These are phyloP conservation scores for Nemania bipapillata DNA, from an alignment of 2,329 filamentous ascomycete genomes.

Conservation along the genomic window DNA sequence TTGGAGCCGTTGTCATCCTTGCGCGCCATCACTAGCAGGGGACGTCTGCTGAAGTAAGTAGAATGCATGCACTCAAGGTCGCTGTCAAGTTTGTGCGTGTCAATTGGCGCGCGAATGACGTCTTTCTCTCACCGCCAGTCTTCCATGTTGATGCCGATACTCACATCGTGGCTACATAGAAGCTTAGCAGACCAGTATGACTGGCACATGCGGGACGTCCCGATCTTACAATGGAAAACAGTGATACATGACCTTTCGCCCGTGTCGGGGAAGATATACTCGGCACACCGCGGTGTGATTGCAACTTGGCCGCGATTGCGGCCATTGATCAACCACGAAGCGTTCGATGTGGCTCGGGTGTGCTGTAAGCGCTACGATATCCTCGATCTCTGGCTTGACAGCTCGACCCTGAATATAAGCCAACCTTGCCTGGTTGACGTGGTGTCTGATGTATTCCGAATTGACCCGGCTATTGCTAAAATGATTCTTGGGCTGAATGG, in stretches of 20 bases:
- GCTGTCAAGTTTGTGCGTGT: neutral
- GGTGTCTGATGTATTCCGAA: constrained; percentile 31
- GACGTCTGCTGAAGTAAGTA: constrained; percentile 35
- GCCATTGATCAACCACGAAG: constrained; percentile 37
- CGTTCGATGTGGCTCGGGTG: constrained; percentile 21
- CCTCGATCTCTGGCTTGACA: constrained; percentile 36
- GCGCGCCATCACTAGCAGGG: constrained; percentile 24
- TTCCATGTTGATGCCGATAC: neutral
- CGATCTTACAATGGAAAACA: constrained; percentile 29
- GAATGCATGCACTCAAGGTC: neutral
- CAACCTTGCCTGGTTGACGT: constrained; percentile 32
- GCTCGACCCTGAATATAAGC: constrained; percentile 30
- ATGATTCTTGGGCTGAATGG: constrained; percentile 24
- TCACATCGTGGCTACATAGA: constrained; percentile 22
- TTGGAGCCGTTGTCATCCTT: constrained; percentile 21
- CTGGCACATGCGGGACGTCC: constrained; percentile 22
- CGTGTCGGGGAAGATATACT: constrained; percentile 24
- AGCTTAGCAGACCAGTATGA: constrained; percentile 31
- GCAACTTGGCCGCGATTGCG: constrained; percentile 28
- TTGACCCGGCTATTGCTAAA: constrained; percentile 31
- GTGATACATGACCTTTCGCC: constrained; percentile 31
- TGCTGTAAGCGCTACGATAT: constrained; percentile 23
- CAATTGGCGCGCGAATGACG: neutral
- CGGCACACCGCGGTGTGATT: constrained; percentile 15
- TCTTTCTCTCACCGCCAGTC: neutral